Base-by-base conservation (phyloP, 768 basidiomycete species). In the Tylopilus felleus region DNA sequence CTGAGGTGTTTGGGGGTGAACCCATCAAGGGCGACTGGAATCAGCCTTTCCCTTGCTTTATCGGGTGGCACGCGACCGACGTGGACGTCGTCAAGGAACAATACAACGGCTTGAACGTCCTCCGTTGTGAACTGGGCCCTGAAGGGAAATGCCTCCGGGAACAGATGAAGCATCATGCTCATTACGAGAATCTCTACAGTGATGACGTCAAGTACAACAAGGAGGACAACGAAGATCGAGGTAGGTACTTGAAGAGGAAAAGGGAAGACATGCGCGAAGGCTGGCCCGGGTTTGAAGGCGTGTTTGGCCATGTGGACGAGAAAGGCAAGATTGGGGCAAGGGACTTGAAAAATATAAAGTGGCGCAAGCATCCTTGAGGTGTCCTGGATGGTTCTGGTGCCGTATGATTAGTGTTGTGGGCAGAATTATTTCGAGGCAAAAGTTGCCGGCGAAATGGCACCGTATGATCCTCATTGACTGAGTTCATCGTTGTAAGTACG, bases 31-130 rank as follows among this genome's bases (percentile, higher is more conserved):
- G 49, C 2, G n/a, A 39, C 7, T 45, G 35, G 36, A 5, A 12
- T 0, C 33, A 47, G 2, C 55, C 55, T 6, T 41, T 5, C 27
- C 39, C 50, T 0, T 55, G 49, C 50, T 55, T 45, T 16, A 28
- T 47, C 14, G 51, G 45, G 5, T 52, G 51, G 55, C 55, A 56
- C 28, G 48, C 46, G 33, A 53, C 41, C 14, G 41, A 53, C 5
- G n/a, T 25, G 33, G 19, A 12, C 4, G 45, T 29, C 1, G 44
- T 56, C 16, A 21, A 56, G 17, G 27, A 43, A 14, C 51, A 56
- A 14, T 53, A 56, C 23, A 53, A 56, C n/a, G 51, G 55, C 5
- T 3, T 53, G 14, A 56, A 56, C 33, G 9, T 56, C n/a, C 45
- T 56, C 21, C 51, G 45, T 8, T 56, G 55, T 25, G 2, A 52